Percentiles rank a stretch among this genome's conserved stretches.
Conservation (phyloP, 306 rosid species). For the Quillaja saponaria region DNA sequence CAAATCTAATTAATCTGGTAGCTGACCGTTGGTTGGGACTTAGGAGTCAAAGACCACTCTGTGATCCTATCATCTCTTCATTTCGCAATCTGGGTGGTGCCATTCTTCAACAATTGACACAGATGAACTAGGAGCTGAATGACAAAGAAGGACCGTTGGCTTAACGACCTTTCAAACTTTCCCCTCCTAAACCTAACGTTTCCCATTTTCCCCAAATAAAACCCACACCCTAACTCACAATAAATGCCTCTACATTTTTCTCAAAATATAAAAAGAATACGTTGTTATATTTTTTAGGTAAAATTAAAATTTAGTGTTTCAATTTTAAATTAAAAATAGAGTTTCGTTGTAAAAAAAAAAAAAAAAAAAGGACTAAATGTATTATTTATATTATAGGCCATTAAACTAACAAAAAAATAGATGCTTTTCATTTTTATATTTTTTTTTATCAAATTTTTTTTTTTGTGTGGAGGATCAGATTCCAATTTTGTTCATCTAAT, state of each 20-base stretch:
- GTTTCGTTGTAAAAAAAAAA: not conserved
- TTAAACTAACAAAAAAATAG: too few species aligned
- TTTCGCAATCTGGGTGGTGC: constrained; percentile 21
- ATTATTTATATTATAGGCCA: too few species aligned
- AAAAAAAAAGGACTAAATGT: not conserved
- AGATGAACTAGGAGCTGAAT: not conserved
- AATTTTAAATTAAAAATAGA: too few species aligned
- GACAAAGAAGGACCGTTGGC: constrained; percentile 27
- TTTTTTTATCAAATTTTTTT: too few species aligned
- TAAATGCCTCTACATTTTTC: too few species aligned
- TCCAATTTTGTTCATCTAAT: too few species aligned
- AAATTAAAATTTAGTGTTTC: too few species aligned
- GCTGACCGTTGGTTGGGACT: constrained; percentile 55
- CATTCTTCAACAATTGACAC: constrained; percentile 22
- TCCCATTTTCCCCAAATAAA: not conserved
- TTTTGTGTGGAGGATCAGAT: too few species aligned
- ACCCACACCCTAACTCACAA: not conserved
- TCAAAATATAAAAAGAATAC: too few species aligned
- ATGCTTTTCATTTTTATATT: too few species aligned
- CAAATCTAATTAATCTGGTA: constrained; percentile 36
- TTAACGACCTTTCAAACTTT: constrained; percentile 50
- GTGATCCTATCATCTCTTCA: constrained; percentile 8
- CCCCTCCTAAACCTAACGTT: constrained; percentile 49
- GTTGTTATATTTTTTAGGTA: too few species aligned
- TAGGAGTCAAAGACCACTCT: constrained; percentile 31